Evolutionary conservation across 345 rosid species (phyloP).

Genomic region (Isatis tinctoria): DNA sequence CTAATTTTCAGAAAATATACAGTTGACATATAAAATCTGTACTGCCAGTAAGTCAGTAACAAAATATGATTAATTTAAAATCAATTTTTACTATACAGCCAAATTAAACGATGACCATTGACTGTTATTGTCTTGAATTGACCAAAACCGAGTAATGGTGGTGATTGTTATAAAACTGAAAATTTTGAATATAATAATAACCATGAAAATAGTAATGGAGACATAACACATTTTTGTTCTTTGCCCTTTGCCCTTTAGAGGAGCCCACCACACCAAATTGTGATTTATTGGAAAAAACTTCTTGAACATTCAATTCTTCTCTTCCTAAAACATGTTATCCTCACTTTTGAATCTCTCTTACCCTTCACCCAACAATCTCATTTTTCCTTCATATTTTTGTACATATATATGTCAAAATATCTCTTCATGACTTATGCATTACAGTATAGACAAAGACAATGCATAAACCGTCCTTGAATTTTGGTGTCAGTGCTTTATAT

Average conservation of each 20-base stretch:
- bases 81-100: neutral
- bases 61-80: neutral
- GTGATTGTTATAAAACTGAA: neutral
- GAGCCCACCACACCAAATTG: slow-evolving; percentile 34
- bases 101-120: neutral
- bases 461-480: neutral
- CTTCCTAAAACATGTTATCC: slow-evolving; percentile 28
- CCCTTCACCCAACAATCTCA: slow-evolving; percentile 14
- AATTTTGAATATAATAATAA: neutral
- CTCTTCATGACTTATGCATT: neutral
- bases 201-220: slow-evolving; percentile 31
- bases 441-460: neutral
- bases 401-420: neutral
- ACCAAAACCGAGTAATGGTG: slow-evolving; percentile 4
- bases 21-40: neutral
- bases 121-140: slow-evolving; percentile 12
- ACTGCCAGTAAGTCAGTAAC: no score
- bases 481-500: neutral
- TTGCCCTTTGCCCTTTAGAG: slow-evolving; percentile 26
- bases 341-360: slow-evolving; percentile 14
- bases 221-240: slow-evolving; percentile 32
- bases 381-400: neutral
- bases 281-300: slow-evolving; percentile 26
- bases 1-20: neutral
- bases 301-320: slow-evolving; percentile 28